Conservation (phyloP, 495 filamentous ascomycete genomes). For the Hypomontagnella submonticulosa region DNA sequence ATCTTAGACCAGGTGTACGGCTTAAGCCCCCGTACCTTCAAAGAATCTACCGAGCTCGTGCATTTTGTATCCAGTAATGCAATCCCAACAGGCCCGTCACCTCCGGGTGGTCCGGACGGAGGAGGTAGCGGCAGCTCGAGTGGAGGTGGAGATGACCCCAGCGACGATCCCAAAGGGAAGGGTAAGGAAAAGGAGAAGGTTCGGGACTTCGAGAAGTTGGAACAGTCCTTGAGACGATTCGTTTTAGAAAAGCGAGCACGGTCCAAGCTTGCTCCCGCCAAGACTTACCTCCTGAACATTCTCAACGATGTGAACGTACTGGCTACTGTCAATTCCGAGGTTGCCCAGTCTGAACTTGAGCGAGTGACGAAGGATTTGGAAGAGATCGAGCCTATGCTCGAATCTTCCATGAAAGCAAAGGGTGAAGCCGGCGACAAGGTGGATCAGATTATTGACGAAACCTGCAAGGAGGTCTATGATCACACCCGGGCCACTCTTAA, state of each 20-base stretch:
- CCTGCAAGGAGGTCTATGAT: slow-evolving; percentile 84
- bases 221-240: slow-evolving; percentile 88
- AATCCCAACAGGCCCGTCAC: slow-evolving; percentile 73
- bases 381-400: slow-evolving; percentile 84
- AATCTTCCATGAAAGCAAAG: slow-evolving; percentile 83
- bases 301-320: slow-evolving; percentile 84
- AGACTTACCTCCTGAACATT: slow-evolving; percentile 95
- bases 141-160: slow-evolving; percentile 66
- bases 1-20: slow-evolving; percentile 87
- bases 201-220: slow-evolving; percentile 87
- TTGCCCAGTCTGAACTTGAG: slow-evolving; percentile 86
- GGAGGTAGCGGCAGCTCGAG: slow-evolving; percentile 69
- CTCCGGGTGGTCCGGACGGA: slow-evolving; percentile 65
- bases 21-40: slow-evolving; percentile 89
- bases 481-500: slow-evolving; percentile 79
- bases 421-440: slow-evolving; percentile 83
- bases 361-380: slow-evolving; percentile 81
- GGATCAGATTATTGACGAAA: slow-evolving; percentile 83
- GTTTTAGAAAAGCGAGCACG: slow-evolving; percentile 95
- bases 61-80: slow-evolving; percentile 98
- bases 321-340: slow-evolving; percentile 86
- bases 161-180: slow-evolving; percentile 80
- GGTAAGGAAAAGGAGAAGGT: slow-evolving; percentile 89
- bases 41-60: slow-evolving; percentile 91
- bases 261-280: slow-evolving; percentile 94